Percentiles rank a stretch among this genome's conserved stretches.
phyloP scores from a whole-genome alignment of 2,329 filamentous ascomycete genomes.

The Dryadomyces quercivorus region DNA sequence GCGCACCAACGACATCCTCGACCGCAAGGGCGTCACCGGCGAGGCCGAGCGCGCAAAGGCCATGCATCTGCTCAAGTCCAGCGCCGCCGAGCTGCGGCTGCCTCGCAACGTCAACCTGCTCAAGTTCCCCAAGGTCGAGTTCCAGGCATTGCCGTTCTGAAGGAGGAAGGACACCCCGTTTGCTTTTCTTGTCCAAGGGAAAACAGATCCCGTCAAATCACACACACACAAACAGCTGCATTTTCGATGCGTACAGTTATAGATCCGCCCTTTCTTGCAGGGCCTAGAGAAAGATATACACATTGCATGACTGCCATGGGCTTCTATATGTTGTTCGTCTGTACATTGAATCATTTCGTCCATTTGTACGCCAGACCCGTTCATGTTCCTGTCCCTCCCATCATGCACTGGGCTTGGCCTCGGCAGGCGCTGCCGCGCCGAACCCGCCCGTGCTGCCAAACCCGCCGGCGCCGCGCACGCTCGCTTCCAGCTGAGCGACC shows the following conservation, averaged over 20 bases:
- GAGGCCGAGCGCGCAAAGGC: conserved; percentile 39
- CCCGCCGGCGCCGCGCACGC: conserved; percentile 77
- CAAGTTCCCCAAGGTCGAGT: conserved; percentile 50
- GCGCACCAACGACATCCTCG: conserved; percentile 23
- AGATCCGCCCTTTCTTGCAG: neutral
- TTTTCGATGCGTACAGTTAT: too few relatives aligned
- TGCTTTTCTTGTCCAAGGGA: too few relatives aligned
- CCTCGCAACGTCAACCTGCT: conserved; percentile 63
- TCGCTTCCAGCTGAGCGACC: conserved; percentile 79
- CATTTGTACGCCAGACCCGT: too few relatives aligned
- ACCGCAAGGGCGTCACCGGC: conserved; percentile 5
- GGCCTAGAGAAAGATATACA: neutral
- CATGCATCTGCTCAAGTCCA: conserved; percentile 57
- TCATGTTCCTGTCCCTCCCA: too few relatives aligned
- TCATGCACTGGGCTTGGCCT: neutral
- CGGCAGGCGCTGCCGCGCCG: neutral
- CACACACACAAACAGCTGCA: too few relatives aligned
- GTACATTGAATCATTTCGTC: neutral
- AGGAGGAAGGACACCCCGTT: neutral
- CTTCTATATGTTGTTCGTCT: neutral
- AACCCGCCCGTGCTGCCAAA: conserved; percentile 71
- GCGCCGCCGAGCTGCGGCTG: conserved; percentile 79
- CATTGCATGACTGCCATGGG: neutral
- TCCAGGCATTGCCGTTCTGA: conserved; percentile 28
- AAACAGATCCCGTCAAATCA: too few relatives aligned